Conservation (phyloP, 1,139 yeast genomes). For the Candida pseudoviswanathii region DNA sequence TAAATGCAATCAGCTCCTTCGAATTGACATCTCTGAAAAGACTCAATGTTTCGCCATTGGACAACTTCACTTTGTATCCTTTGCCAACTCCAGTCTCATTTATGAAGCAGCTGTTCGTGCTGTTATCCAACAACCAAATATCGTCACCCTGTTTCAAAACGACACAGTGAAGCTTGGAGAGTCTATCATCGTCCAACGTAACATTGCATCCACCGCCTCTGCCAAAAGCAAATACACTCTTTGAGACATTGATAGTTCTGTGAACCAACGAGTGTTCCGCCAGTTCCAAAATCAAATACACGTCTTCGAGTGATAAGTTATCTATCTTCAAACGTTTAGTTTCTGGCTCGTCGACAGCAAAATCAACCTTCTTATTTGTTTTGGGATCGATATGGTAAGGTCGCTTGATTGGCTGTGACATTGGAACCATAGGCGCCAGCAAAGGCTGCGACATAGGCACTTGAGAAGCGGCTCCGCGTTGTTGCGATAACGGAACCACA, state of each 20-base stretch:
- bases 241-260: conserved; percentile 57
- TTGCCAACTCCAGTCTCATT: conserved; percentile 62
- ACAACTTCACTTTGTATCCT: conserved; percentile 61
- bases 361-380: conserved; percentile 7
- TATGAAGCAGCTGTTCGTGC: conserved; percentile 78
- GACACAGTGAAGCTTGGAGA: conserved; percentile 83
- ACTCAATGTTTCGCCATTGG: conserved; percentile 65
- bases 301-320: conserved; percentile 4
- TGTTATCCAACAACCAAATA: conserved; percentile 79
- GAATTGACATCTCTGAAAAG: conserved; percentile 62
- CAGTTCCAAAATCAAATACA: conserved; percentile 32
- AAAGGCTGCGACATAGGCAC: conserved; percentile 44
- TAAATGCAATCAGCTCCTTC: conserved; percentile 54
- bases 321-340: conserved; percentile 6
- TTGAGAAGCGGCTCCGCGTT: conserved; percentile 40
- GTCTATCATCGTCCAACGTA: conserved; percentile 66
- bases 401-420: conserved; percentile 15
- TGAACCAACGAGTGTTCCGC: conserved; percentile 28
- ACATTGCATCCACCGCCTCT: conserved; percentile 62
- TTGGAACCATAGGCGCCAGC: conserved; percentile 11
- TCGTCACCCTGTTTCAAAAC: conserved; percentile 64
- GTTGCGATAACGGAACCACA: conserved; percentile 33
- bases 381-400: conserved; percentile 10
- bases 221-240: conserved; percentile 67
- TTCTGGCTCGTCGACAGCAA: conserved; percentile 15